Percentiles rank a stretch among this genome's conserved stretches.
These are phyloP conservation scores for Helicocarpus griseus DNA, from an alignment of 2,329 filamentous ascomycete species.

Conservation along the genomic window DNA sequence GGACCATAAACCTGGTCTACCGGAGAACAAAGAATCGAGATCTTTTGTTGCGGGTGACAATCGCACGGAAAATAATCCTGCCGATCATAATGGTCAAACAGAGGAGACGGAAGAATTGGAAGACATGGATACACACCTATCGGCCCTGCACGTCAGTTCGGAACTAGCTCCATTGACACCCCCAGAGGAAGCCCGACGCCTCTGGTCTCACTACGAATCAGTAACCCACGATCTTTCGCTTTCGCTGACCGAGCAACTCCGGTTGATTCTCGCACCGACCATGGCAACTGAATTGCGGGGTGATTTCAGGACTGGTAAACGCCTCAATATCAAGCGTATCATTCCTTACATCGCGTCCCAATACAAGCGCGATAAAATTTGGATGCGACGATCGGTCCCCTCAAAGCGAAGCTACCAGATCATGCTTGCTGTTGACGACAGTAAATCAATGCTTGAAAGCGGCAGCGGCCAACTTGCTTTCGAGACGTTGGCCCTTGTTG, in stretches of 20 bases:
- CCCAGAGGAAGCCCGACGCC: constrained; percentile 53
- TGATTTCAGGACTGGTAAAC: constrained; percentile 93
- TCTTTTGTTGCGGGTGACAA: constrained; percentile 47
- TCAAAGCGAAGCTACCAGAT: constrained; percentile 95
- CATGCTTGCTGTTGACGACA: constrained; percentile 93
- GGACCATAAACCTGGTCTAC: constrained; percentile 25
- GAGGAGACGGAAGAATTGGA: constrained; percentile 36
- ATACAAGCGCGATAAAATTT: constrained; percentile 99
- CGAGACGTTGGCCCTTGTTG: constrained; percentile 86
- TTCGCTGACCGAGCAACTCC: constrained; percentile 84
- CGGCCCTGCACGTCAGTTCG: constrained; percentile 60
- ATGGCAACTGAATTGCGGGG: constrained; percentile 93
- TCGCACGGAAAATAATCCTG: constrained; percentile 20
- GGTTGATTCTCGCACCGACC: constrained; percentile 88
- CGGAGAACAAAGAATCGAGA: constrained; percentile 28
- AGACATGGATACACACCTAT: constrained; percentile 49
- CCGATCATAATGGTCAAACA: constrained; percentile 28
- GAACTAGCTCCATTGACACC: constrained; percentile 36
- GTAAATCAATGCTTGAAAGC: constrained; percentile 81
- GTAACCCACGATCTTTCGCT: constrained; percentile 79
- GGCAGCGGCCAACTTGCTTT: constrained; percentile 72
- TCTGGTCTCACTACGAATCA: constrained; percentile 79
- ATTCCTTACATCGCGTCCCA: constrained; percentile 97
- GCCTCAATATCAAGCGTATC: constrained; percentile 98
- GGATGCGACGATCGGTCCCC: constrained; percentile 88